These are phyloP conservation scores for Aspergillus ochraceus DNA, from an alignment of 2,329 filamentous ascomycete genomes.

Conservation along the genomic window DNA sequence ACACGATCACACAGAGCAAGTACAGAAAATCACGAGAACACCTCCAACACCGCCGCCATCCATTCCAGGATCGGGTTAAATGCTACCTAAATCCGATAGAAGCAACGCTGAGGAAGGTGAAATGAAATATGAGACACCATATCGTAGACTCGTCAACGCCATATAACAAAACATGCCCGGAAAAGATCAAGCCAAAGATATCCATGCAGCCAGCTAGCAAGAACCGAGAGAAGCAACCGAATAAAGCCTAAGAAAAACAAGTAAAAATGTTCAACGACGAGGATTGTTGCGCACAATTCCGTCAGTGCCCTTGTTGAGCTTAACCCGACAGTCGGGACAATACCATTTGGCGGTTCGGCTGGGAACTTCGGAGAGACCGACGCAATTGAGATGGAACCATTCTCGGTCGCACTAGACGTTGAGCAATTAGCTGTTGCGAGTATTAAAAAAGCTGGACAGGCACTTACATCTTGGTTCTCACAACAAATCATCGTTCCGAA, in stretches of 20 bases:
- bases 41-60: constrained; percentile 4
- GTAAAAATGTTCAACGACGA: constrained; percentile 29
- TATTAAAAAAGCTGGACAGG: constrained; percentile 10
- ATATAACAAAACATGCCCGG: not conserved
- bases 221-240: not conserved
- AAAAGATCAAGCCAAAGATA: not conserved
- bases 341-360: constrained; percentile 65
- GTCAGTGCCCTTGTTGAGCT: constrained; percentile 44
- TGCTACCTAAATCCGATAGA: constrained; percentile 1
- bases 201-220: not conserved
- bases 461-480: constrained; percentile 58
- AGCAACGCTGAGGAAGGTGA: constrained; percentile 1
- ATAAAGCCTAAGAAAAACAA: not conserved
- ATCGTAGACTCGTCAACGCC: not conserved
- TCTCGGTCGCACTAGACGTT: constrained; percentile 60
- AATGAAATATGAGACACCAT: not conserved
- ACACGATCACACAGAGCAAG: not conserved
- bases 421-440: not conserved
- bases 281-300: constrained; percentile 40
- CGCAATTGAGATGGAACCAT: constrained; percentile 66
- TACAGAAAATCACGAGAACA: not conserved
- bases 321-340: constrained; percentile 61
- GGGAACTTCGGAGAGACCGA: constrained; percentile 59
- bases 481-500: constrained; percentile 67
- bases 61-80: not conserved